Evolutionary conservation across 179 eudicot genomes (phyloP).

Genomic region (Spinacia oleracea): DNA sequence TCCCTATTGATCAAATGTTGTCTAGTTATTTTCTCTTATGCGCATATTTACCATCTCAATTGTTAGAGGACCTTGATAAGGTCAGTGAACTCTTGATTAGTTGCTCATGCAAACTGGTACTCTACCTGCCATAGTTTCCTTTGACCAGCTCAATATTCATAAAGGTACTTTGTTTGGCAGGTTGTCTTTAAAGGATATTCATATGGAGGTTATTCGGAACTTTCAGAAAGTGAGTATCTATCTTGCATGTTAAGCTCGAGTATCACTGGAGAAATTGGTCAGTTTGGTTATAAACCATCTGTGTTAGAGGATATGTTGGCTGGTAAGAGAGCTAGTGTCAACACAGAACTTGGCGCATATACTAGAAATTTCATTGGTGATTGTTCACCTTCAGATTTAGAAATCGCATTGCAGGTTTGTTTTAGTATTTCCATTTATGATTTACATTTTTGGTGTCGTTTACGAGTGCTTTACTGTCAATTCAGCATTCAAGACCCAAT

Average conservation of each 20-base stretch:
- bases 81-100: background rate
- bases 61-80: background rate
- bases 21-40: background rate
- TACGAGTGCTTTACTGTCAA: background rate
- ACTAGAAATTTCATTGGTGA: constrained; percentile 76
- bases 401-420: constrained; percentile 86
- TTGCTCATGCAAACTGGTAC: background rate
- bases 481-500: background rate
- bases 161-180: constrained; percentile 41
- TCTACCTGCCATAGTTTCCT: background rate
- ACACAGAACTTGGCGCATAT: constrained; percentile 71
- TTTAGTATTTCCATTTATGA: background rate
- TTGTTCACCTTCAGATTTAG: constrained; percentile 90
- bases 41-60: background rate
- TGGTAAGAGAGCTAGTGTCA: constrained; percentile 81
- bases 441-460: background rate
- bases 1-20: background rate
- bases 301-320: constrained; percentile 77
- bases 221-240: constrained; percentile 69
- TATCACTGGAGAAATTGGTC: constrained; percentile 82
- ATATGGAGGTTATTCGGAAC: constrained; percentile 81
- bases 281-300: constrained; percentile 81
- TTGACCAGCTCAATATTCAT: background rate
- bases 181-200: constrained; percentile 80
- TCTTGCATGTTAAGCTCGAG: constrained; percentile 73